A percentile compares a stretch with the other conserved stretches of the same genome.
These are phyloP conservation scores for Marvania coccoides DNA, from an alignment of 139 green algal species.

Conservation along the genomic window DNA sequence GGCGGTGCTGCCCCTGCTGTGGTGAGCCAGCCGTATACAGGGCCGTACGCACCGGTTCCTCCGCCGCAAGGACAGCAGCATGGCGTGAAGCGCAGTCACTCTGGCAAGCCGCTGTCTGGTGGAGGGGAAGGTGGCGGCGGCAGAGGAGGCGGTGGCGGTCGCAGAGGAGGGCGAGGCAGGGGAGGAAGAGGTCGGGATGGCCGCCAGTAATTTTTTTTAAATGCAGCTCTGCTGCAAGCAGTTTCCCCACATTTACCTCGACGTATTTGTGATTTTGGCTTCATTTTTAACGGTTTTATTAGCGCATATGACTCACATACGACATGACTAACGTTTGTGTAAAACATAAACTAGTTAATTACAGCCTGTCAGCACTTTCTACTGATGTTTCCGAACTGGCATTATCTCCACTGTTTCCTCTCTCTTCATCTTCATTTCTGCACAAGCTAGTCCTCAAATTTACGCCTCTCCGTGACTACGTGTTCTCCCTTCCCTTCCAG, in stretches of 20 bases:
- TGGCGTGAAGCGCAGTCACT: conserved; percentile 13
- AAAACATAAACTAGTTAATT: too few relatives aligned
- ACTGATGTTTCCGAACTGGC: too few relatives aligned
- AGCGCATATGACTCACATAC: too few relatives aligned
- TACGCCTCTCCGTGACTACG: too few relatives aligned
- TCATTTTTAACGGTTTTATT: too few relatives aligned
- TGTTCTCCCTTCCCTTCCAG: too few relatives aligned
- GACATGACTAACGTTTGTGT: too few relatives aligned
- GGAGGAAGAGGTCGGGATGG: background rate
- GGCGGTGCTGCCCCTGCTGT: background rate
- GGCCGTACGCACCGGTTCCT: background rate
- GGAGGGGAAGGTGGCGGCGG: background rate
- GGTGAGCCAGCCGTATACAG: background rate
- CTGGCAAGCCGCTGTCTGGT: background rate
- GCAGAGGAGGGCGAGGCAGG: background rate
- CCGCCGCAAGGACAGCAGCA: background rate
- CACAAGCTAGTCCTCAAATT: too few relatives aligned
- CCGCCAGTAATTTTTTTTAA: background rate
- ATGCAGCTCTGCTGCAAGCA: background rate
- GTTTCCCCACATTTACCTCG: background rate
- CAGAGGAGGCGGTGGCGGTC: background rate
- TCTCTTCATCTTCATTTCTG: too few relatives aligned
- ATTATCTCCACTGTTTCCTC: too few relatives aligned
- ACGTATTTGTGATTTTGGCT: background rate
- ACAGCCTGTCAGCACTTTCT: too few relatives aligned